Percentiles rank a stretch among this genome's conserved stretches.
Evolutionary conservation across 768 basidiomycete species (phyloP).

Genomic region (Tephrocybe rancida): DNA sequence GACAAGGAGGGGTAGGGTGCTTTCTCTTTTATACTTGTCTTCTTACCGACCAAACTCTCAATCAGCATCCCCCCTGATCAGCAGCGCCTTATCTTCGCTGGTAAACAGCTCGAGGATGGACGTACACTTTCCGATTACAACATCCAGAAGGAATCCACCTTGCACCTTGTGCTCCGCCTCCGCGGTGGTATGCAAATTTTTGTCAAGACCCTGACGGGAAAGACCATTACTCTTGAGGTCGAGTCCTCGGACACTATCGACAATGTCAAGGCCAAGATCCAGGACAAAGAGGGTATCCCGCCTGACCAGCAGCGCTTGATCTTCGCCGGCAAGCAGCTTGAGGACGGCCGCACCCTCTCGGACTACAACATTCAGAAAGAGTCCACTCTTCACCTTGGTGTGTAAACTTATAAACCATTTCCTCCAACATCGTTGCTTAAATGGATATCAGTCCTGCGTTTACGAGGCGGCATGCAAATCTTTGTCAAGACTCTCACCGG

Average conservation of each 20-base stretch:
- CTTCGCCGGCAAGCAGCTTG: constrained; percentile 35
- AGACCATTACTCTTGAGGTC: constrained; percentile 48
- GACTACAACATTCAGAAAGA: constrained; percentile 49
- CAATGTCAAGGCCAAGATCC: constrained; percentile 25
- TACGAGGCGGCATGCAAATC: constrained; percentile 34
- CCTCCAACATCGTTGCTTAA: constrained; percentile 6
- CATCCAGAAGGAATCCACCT: constrained; percentile 24
- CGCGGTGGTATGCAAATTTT: constrained; percentile 47
- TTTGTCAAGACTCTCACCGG: constrained; percentile 24
- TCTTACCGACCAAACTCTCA: too few species aligned
- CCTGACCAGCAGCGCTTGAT: constrained; percentile 24
- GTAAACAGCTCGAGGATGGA: constrained; percentile 22
- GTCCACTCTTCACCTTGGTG: constrained; percentile 57
- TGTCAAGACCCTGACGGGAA: constrained; percentile 54
- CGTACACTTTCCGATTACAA: constrained; percentile 23
- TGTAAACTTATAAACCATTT: neutral
- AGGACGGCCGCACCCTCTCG: constrained; percentile 42
- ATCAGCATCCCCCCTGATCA: constrained; percentile 20
- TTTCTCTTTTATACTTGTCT: too few species aligned
- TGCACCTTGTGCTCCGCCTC: constrained; percentile 35
- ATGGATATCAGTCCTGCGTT: constrained; percentile 27
- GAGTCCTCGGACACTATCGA: constrained; percentile 25
- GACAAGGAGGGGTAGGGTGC: constrained; percentile 29
- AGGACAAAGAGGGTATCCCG: constrained; percentile 24
- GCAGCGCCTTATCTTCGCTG: constrained; percentile 22